Percentiles rank a stretch among this genome's conserved stretches.
These are phyloP conservation scores for Orbilia javanica DNA, from an alignment of 2,329 filamentous ascomycete species.

Conservation along the genomic window DNA sequence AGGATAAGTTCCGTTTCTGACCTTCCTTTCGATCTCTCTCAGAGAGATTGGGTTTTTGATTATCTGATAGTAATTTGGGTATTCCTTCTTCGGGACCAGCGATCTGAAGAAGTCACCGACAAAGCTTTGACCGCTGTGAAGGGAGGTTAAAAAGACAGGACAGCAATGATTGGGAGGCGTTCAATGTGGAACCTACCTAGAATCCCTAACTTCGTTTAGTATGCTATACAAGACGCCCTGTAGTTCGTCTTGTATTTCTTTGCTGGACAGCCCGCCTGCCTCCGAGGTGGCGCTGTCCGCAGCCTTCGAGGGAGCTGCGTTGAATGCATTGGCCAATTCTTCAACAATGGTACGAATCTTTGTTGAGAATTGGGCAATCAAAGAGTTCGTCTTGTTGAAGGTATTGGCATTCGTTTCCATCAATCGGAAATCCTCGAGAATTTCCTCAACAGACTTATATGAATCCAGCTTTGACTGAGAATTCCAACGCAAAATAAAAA, in stretches of 20 bases:
- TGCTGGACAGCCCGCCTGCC: constrained; percentile 6
- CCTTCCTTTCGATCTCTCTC: constrained; percentile 34
- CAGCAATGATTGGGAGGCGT: background rate
- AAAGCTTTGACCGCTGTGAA: constrained; percentile 19
- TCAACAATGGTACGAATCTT: constrained; percentile 34
- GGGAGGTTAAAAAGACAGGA: background rate
- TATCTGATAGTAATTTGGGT: constrained; percentile 43
- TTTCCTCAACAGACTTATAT: constrained; percentile 41
- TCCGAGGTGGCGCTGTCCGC: background rate
- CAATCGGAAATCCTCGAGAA: constrained; percentile 42
- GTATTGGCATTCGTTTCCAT: constrained; percentile 52
- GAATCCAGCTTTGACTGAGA: constrained; percentile 35
- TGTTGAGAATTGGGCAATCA: constrained; percentile 48
- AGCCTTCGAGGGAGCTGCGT: constrained; percentile 7
- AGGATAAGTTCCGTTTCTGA: constrained; percentile 20
- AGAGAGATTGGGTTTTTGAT: constrained; percentile 45
- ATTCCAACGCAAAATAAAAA: constrained; percentile 37
- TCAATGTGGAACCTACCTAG: constrained; percentile 25
- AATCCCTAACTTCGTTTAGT: constrained; percentile 34
- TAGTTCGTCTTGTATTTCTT: constrained; percentile 16
- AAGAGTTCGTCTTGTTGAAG: constrained; percentile 48
- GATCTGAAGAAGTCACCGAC: constrained; percentile 39
- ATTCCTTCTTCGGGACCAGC: constrained; percentile 34
- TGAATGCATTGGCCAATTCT: constrained; percentile 12
- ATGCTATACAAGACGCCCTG: constrained; percentile 29